Evolutionary conservation across 2,329 filamentous ascomycete species (phyloP).

Genomic region (Trichoderma lentiforme): DNA sequence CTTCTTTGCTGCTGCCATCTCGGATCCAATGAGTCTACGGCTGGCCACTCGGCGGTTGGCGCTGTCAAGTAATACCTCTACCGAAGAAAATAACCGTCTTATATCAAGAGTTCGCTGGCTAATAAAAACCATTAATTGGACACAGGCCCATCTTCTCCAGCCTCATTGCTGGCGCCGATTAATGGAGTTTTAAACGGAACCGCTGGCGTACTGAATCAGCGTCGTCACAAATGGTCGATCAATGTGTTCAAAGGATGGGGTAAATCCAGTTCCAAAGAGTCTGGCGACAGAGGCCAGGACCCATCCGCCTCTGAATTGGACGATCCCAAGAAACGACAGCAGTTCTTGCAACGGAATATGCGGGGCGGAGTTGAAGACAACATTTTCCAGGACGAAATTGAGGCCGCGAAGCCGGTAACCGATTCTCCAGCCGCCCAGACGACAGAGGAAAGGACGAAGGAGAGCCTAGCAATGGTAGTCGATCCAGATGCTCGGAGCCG

Average conservation of each 20-base stretch:
- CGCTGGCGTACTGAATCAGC: slow-evolving; percentile 26
- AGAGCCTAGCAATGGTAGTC: slow-evolving; percentile 59
- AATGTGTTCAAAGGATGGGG: slow-evolving; percentile 39
- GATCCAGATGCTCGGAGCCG: slow-evolving; percentile 74
- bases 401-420: slow-evolving; percentile 31
- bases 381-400: slow-evolving; percentile 60
- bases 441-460: slow-evolving; percentile 39
- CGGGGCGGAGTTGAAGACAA: slow-evolving; percentile 50
- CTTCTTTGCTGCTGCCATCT: slow-evolving; percentile 17
- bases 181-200: neutral
- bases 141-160: slow-evolving; percentile 6
- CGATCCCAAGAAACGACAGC: slow-evolving; percentile 40
- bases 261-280: slow-evolving; percentile 30
- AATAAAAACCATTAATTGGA: neutral
- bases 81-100: neutral
- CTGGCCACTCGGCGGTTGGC: slow-evolving; percentile 60
- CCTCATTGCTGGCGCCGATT: neutral
- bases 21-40: slow-evolving; percentile 59
- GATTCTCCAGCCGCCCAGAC: slow-evolving; percentile 27
- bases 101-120: neutral
- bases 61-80: slow-evolving; percentile 50
- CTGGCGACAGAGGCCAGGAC: slow-evolving; percentile 25
- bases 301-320: slow-evolving; percentile 36
- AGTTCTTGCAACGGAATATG: slow-evolving; percentile 40
- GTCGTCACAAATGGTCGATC: slow-evolving; percentile 44